Evolutionary conservation across 176 grass and related monocot species (phyloP).

Genomic region (Oropetium thomaeum): DNA sequence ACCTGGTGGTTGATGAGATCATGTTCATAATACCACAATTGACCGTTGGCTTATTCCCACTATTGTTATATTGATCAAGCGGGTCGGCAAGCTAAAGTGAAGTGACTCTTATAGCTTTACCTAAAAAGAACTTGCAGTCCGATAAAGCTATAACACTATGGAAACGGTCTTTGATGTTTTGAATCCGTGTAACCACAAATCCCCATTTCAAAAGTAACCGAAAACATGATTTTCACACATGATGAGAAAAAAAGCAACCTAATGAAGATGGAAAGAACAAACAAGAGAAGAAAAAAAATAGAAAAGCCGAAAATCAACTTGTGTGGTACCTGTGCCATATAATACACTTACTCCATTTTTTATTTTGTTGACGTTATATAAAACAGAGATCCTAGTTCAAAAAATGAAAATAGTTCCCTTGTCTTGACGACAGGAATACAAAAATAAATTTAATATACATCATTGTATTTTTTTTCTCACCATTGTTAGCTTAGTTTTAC

Average conservation of each 20-base stretch:
- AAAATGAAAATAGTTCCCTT: no score
- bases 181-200: conserved; percentile 17
- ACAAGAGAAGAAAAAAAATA: neutral
- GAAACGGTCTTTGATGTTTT: neutral
- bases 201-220: conserved; percentile 7
- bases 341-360: no score
- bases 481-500: neutral
- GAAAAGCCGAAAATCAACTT: conserved; percentile 1
- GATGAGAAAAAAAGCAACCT: neutral
- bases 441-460: no score
- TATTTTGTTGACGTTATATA: no score
- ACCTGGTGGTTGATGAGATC: neutral
- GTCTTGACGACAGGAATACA: no score
- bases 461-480: neutral
- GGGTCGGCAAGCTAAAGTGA: conserved; percentile 20
- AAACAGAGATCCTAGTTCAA: no score
- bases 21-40: conserved; percentile 1
- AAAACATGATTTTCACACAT: neutral
- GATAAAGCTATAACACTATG: conserved; percentile 17
- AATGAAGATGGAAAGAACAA: neutral
- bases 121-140: conserved; percentile 23
- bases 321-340: neutral
- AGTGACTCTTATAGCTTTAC: conserved; percentile 27
- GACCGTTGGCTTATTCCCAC: conserved; percentile 3
- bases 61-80: neutral